Base-by-base conservation (phyloP, 768 basidiomycete species). In the Hebeloma cylindrosporum region DNA sequence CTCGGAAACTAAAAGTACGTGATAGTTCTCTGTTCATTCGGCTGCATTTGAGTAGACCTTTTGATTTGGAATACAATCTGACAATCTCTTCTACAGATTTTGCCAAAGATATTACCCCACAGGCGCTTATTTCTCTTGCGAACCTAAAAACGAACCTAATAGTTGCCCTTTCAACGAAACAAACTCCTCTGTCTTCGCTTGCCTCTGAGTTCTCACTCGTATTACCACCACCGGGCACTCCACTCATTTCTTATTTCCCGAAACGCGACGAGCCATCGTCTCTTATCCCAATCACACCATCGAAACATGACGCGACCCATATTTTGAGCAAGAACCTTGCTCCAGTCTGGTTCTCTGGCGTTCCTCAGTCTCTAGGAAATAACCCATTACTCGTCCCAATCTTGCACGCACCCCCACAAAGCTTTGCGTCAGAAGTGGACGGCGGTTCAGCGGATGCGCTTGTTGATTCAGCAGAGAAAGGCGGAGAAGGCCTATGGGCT, bases 191-290 rank as follows among this genome's bases (percentile, higher is more conserved):
- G 7, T 74, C 81, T 9, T 79, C 86, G 9, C 78, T 95, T 43
- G 90, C 93, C 0, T 65, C 90, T 37, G 96, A 99, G 70, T 98
- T 98, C 73, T 88, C 88, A 27, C 75, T 98, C 44, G 79, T 92
- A 40, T 84, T 91, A 18, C 88, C 89, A 13, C 90, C 92, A 4
- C 87, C 92, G 2, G 84, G 84, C 1, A 85, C 85, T 0, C 84
- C 85, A 2, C 77, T 96, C 37, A 60, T 95, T 50, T 94, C 93
- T 3, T 89, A 95, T 64, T 90, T 93, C 72, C 83, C 83, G 18
- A 75, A 80, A 59, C 80, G 88, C 29, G 65, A 78, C n/a, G 77
- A 77, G n/a, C 72, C 80, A 0, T 65, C 78, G 1, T 78, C 75
- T 0, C 69, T 88, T 18, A 75, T 92, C 23, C 87, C 88, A 13